phyloP scores from a whole-genome alignment of 345 rosid species.

The Psidium guajava region DNA sequence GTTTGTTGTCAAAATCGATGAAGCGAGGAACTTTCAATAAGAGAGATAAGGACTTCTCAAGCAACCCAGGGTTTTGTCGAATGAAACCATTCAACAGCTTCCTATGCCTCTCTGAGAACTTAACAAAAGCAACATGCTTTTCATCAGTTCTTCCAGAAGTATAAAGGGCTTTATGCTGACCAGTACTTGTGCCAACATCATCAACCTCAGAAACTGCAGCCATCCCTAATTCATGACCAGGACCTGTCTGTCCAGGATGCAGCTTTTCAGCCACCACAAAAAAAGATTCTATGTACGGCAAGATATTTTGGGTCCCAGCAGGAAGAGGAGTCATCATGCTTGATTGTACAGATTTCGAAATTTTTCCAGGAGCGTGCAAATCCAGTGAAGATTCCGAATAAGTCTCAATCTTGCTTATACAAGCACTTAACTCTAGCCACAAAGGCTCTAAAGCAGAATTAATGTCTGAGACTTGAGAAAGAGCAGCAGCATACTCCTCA shows the following conservation, averaged over 20 bases:
- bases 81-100: constrained; percentile 87
- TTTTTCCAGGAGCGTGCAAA: constrained; percentile 18
- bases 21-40: constrained; percentile 93
- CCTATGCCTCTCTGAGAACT: constrained; percentile 89
- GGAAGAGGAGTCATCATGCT: constrained; percentile 75
- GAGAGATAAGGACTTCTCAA: constrained; percentile 95
- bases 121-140: constrained; percentile 64
- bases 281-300: constrained; percentile 93
- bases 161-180: constrained; percentile 45
- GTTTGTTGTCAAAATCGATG: constrained; percentile 91
- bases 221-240: constrained; percentile 43
- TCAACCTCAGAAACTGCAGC: constrained; percentile 50
- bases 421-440: constrained; percentile 78
- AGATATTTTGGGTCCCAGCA: constrained; percentile 90
- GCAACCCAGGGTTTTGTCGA: constrained; percentile 85
- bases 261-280: constrained; percentile 84
- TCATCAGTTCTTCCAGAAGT: constrained; percentile 59
- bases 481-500: constrained; percentile 48
- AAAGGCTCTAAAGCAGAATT: constrained; percentile 77
- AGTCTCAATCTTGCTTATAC: constrained; percentile 90
- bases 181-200: constrained; percentile 37
- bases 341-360: constrained; percentile 40
- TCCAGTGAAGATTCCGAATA: constrained; percentile 60
- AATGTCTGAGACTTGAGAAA: constrained; percentile 54
- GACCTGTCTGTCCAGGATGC: constrained; percentile 66